Evolutionary conservation across 1,139 yeast genomes (phyloP).

Genomic region (Yamadazyma oceani): DNA sequence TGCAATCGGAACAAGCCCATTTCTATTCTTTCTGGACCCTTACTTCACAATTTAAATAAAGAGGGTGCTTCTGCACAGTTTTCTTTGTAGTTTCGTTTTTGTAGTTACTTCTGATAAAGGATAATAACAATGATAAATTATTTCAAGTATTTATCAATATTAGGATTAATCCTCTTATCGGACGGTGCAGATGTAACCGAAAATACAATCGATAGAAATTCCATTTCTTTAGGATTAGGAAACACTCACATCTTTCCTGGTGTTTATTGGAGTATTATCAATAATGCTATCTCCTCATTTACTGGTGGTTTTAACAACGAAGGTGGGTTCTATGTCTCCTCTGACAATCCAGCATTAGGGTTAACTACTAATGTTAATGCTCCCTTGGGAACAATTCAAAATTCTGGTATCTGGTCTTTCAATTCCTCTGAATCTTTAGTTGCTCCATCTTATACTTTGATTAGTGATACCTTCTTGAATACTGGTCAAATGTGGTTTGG

Average conservation of each 20-base stretch:
- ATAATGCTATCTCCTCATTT: constrained; percentile 25
- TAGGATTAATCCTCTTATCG: background rate
- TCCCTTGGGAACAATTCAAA: constrained; percentile 16
- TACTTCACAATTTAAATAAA: background rate
- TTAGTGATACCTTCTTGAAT: constrained; percentile 24
- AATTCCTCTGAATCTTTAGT: constrained; percentile 20
- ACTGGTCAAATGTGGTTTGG: constrained; percentile 30
- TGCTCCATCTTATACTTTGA: constrained; percentile 22
- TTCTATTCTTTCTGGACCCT: background rate
- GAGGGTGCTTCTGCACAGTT: background rate
- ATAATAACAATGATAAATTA: background rate
- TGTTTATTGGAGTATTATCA: constrained; percentile 32
- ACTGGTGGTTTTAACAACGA: constrained; percentile 23
- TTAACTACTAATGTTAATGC: constrained; percentile 12
- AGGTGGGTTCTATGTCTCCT: constrained; percentile 25
- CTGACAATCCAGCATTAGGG: constrained; percentile 11
- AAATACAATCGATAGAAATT: constrained; percentile 9
- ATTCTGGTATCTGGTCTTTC: constrained; percentile 26
- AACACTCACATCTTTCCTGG: constrained; percentile 15
- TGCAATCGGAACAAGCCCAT: background rate
- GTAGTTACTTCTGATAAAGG: no score
- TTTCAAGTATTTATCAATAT: background rate
- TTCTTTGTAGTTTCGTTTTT: no score
- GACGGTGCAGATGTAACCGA: constrained; percentile 9
- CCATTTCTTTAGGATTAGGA: constrained; percentile 7